Conservation (phyloP, 768 basidiomycete genomes). For the Agrocybe praecox region DNA sequence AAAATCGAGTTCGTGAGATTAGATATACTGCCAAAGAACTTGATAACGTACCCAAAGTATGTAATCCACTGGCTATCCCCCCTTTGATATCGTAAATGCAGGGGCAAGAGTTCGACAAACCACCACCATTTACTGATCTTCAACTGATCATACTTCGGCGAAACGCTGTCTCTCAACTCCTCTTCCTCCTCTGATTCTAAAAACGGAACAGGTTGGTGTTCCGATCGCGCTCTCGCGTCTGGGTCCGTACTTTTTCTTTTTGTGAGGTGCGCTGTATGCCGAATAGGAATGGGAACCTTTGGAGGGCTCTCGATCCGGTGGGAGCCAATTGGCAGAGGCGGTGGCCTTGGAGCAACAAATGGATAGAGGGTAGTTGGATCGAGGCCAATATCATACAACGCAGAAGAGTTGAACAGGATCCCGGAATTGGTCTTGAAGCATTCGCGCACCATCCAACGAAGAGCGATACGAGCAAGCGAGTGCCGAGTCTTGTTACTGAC, state of each 20-base stretch:
- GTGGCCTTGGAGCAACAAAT: conserved; percentile 37
- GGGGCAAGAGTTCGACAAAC: conserved; percentile 62
- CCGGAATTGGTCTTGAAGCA: conserved; percentile 63
- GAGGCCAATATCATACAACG: conserved; percentile 49
- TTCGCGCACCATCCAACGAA: conserved; percentile 76
- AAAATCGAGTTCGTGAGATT: background rate
- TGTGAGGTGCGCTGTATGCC: conserved; percentile 18
- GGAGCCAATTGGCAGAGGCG: conserved; percentile 26
- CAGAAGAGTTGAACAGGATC: conserved; percentile 57
- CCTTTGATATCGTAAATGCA: conserved; percentile 40
- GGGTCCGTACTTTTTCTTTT: conserved; percentile 15
- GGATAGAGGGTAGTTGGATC: conserved; percentile 51
- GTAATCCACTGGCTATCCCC: conserved; percentile 38
- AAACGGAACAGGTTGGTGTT: conserved; percentile 15
- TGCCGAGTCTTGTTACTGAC: conserved; percentile 47
- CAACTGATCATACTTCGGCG: conserved; percentile 64
- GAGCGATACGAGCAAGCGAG: conserved; percentile 54
- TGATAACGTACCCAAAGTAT: conserved; percentile 30
- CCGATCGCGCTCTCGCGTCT: conserved; percentile 13
- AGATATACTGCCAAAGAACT: background rate
- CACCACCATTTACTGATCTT: conserved; percentile 55
- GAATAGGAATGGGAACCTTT: conserved; percentile 24
- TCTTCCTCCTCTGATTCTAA: conserved; percentile 58
- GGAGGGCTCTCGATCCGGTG: conserved; percentile 27
- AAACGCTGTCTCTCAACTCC: conserved; percentile 60